Percentiles rank a stretch among this genome's conserved stretches.
Conservation (phyloP, 2,329 filamentous ascomycete genomes). For the Cladophialophora psammophila region DNA sequence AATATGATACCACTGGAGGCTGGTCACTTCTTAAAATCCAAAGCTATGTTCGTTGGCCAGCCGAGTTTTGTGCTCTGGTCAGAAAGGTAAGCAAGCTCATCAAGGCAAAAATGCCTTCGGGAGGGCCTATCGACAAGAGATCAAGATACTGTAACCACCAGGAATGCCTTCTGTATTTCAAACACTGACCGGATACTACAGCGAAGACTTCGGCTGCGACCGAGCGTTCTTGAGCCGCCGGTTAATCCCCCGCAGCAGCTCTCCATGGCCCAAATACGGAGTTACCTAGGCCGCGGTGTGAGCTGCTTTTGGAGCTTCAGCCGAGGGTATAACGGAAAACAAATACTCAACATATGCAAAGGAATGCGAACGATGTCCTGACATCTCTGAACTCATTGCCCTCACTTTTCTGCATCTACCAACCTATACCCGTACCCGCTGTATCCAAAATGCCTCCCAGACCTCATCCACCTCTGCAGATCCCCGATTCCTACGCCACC, state of each 20-base stretch:
- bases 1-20: neutral
- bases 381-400: conserved; percentile 5
- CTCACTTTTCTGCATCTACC: neutral
- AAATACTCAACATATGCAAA: neutral
- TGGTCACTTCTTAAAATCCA: neutral
- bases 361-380: neutral
- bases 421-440: neutral
- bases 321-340: conserved; percentile 11
- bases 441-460: conserved; percentile 31
- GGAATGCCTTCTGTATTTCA: neutral
- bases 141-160: neutral
- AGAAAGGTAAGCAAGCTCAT: neutral
- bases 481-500: conserved; percentile 48
- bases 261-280: neutral
- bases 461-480: conserved; percentile 31
- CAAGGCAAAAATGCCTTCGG: neutral
- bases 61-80: neutral
- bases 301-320: conserved; percentile 4
- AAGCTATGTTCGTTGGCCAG: neutral
- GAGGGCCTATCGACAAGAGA: neutral
- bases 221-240: neutral
- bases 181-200: neutral
- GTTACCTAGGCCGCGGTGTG: conserved; percentile 14
- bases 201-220: neutral
- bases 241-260: conserved; percentile 11